These are phyloP conservation scores for Copromyces sp. DNA, from an alignment of 495 filamentous ascomycete genomes.

Conservation along the genomic window DNA sequence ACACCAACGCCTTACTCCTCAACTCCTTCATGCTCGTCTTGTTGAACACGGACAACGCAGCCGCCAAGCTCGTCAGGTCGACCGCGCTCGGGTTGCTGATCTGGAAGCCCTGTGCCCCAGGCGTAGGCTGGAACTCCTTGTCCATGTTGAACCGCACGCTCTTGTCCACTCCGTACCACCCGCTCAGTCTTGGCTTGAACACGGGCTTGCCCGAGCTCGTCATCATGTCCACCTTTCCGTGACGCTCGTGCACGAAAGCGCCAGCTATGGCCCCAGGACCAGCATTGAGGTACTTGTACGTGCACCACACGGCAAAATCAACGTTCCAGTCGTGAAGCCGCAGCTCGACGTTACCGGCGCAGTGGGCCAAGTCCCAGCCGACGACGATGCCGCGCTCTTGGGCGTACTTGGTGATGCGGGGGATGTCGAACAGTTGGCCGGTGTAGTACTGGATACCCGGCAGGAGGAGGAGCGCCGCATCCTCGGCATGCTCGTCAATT, in stretches of 20 bases:
- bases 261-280: constrained; percentile 80
- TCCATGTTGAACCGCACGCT: constrained; percentile 64
- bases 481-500: constrained; percentile 70
- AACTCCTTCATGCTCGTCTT: constrained; percentile 55
- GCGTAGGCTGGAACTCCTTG: constrained; percentile 58
- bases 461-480: constrained; percentile 69
- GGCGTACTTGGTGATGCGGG: constrained; percentile 67
- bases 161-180: constrained; percentile 82
- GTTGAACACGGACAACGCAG: constrained; percentile 66
- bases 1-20: constrained; percentile 55
- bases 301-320: constrained; percentile 93
- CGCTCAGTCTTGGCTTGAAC: constrained; percentile 44
- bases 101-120: constrained; percentile 56
- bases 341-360: constrained; percentile 76
- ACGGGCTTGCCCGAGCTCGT: constrained; percentile 10
- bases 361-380: constrained; percentile 92
- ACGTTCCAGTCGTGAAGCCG: constrained; percentile 83
- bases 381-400: constrained; percentile 64
- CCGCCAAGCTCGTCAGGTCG: constrained; percentile 54
- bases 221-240: constrained; percentile 41
- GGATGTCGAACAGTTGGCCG: constrained; percentile 79
- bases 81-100: constrained; percentile 54
- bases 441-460: constrained; percentile 91
- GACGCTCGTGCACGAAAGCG: constrained; percentile 71
- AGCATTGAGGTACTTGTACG: constrained; percentile 89